Evolutionary conservation across 306 rosid genomes (phyloP), one percentile per base, ranked within the genome.

Genomic region (Hippophae rhamnoides): DNA sequence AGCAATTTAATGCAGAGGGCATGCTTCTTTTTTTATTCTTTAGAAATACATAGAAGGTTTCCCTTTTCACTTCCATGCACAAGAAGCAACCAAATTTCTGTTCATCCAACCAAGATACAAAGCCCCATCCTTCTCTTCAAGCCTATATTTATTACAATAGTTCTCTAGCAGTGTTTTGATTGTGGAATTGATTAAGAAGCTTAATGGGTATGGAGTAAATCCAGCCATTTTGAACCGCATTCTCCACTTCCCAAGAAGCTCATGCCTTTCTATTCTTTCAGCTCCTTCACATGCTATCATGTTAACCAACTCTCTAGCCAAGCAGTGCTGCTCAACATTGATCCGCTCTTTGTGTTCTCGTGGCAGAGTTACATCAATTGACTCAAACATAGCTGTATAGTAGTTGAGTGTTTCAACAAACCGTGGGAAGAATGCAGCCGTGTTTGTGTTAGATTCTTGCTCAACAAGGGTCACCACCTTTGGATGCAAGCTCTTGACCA

Each of bases 91-190:
- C 82, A 93, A 77, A 74, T 80, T 84, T 73, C 99, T 82, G 67
- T 84, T 75, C 99, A 82, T 93, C 99, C 99, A 93, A 53, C 99
- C 99, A 58, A 93, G 85, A 69, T 85, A 88, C n/a, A 88, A 78
- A 58, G 94, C 94, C 59, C 89, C 99, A 49, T 79, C 90, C 64
- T 80, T 79, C 72, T 93, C 96, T 77, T 84, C 70, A 72, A 88
- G 94, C 52, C 84, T 77, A 68, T 93, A 93, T 64, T 74, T 82
- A 71, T 79, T 58, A 55, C 85, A 76, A 71, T 93, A 86, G 59
- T 77, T 84, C 56, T 88, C 80, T 69, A 93, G 86, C 76, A 93
- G 72, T 52, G 82, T 80, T 78, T 88, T 86, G 25, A 93, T 88
- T 61, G 99, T 93, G 18, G 80, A 79, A 66, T 93, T 93, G 65